Base-by-base conservation (phyloP, 306 rosid genomes). In the Adenanthera pavonina region DNA sequence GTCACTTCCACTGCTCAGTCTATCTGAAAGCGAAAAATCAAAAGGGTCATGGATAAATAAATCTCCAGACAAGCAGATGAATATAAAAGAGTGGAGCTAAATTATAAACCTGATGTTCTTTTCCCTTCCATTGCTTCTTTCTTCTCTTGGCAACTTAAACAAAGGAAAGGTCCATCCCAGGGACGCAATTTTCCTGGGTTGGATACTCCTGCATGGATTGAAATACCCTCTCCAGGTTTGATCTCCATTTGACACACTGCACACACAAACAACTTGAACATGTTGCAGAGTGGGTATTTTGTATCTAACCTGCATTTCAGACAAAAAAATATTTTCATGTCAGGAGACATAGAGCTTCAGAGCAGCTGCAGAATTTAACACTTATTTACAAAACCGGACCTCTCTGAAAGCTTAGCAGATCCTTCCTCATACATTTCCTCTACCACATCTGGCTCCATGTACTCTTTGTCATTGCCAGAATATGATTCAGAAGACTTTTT, bases 111-210 rank as follows among this genome's bases (percentile, higher is more conserved):
- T 48, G 87, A 72, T 19, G 81, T 77, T 92, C 89, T 88, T 85
- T 92, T 94, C 82, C 98, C 99, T 88, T 96, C 99, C 99, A 96
- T 96, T 81, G 99, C 99, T 83, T 92, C 99, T 89, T 91, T 94
- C 89, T 96, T 96, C 88, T 86, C 99, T 80, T 94, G 98, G 84
- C 99, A 96, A 92, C 97, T 89, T 57, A n/a, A 48, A 80, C 99
- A 96, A 76, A 96, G 92, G 85, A 96, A 96, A 74, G 99, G 99
- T 71, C 99, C 99, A 59, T 96, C 99, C 98, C 99, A 96, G 30
- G 98, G 97, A 41, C 99, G 97, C 87, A 90, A 67, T 85, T 88
- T 94, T 75, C 82, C 89, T 12, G 90, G 77, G 77, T 87, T 86
- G 49, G 89, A 66, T 2, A 90, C 88, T 59, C 92, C 95, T 46